Base-by-base conservation (phyloP, 2,329 filamentous ascomycete species). In the Annulohypoxylon truncatum region DNA sequence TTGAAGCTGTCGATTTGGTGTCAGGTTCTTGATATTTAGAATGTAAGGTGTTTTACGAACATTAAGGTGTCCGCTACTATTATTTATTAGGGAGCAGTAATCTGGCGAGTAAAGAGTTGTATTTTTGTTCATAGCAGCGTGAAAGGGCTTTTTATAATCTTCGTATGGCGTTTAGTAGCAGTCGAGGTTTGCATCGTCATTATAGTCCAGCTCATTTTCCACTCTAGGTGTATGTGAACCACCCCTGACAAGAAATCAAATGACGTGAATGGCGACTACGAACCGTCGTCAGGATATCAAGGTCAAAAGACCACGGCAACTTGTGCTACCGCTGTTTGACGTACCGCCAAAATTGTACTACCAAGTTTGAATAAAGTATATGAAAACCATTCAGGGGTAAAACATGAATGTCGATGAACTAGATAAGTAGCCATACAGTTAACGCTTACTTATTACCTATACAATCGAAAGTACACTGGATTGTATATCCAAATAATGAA, bases 281-380 rank as follows among this genome's bases (percentile, higher is more conserved):
- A 29, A 6, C 8, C 35, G 35, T 18, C 3, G 47, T 35, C 44
- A 59, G 50, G 22, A 63, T 66, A 35, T 26, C 7, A 29, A 22
- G 29, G 31, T 42, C 8, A 42, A 48, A 44, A 54, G 20, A 46
- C 33, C 10, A 63, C 50, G 24, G 35, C 18, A 38, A 58, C 22
- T 58, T 42, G 31, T 57, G 26, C 28, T 50, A 58, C 47, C n/a
- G 5, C 26, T 35, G 33, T 10, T 40, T 51, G 35, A 8, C 12
- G 44, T 38, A 55, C 10, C 33, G n/a, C 26, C 29, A 44, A 15
- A 50, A 33, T 46, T 13, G 18, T 47, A 29, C 31, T 38, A 33
- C 15, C 8, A 46, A 38, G 40, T 42, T 51, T 50, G 42, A 48
- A 42, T 20, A 40, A 5, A 62, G 44, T 13, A 10, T 20, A 18